Conservation (phyloP, 495 filamentous ascomycete species). For the Pseudoneurospora amorphoporcata region DNA sequence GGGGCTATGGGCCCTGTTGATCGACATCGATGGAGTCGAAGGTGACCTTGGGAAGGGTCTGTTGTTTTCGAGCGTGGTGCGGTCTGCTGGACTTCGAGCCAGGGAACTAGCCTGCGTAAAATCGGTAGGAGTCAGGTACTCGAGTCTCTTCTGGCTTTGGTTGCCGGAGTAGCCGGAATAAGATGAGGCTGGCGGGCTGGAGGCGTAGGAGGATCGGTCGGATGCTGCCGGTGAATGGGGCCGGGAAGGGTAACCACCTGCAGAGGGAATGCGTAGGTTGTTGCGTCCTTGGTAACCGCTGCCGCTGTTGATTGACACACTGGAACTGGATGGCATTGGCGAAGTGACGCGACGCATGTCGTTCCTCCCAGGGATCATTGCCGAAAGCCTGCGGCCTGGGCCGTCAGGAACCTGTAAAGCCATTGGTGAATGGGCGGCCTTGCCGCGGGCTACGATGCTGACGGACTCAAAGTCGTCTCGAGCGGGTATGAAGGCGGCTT, state of each 20-base stretch:
- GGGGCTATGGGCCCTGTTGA: constrained; percentile 10
- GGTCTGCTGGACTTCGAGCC: constrained; percentile 14
- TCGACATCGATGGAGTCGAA: constrained; percentile 8
- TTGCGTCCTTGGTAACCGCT: neutral
- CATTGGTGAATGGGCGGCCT: constrained; percentile 58
- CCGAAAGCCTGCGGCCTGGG: constrained; percentile 22
- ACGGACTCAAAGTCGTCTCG: constrained; percentile 68
- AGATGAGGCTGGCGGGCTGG: neutral
- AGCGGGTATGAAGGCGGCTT: constrained; percentile 50
- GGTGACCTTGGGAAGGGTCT: neutral
- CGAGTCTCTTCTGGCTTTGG: constrained; percentile 16
- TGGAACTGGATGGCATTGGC: neutral
- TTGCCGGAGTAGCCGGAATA: constrained; percentile 12
- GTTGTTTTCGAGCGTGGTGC: neutral
- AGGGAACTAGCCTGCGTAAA: constrained; percentile 37
- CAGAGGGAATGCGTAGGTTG: constrained; percentile 27
- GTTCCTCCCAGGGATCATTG: constrained; percentile 20
- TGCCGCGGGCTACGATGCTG: constrained; percentile 58
- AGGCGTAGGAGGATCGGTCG: neutral
- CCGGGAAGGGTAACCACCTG: neutral
- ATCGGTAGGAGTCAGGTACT: constrained; percentile 33
- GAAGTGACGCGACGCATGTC: neutral
- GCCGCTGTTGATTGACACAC: neutral
- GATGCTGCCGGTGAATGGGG: neutral
- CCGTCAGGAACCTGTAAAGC: constrained; percentile 20